A percentile compares a stretch with the other conserved stretches of the same genome.
These are phyloP conservation scores for Globisporangium abappressorium DNA, from an alignment of 352 stramenopile genomes.

Conservation along the genomic window DNA sequence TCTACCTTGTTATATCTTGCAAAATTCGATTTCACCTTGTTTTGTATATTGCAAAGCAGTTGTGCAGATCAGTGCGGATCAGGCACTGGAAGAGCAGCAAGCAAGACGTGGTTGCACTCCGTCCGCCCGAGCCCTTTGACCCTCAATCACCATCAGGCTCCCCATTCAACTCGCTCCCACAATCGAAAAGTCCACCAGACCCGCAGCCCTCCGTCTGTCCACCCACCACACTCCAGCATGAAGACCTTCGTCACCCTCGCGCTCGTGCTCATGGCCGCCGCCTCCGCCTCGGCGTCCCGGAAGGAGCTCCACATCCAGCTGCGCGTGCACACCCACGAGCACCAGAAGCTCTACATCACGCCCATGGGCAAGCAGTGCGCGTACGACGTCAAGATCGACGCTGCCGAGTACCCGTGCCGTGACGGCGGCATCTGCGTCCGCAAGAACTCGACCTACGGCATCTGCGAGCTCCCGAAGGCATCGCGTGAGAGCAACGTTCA, in stretches of 20 bases:
- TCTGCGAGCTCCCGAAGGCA: conserved; percentile 25
- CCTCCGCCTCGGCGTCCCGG: conserved; percentile 20
- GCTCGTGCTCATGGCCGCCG: conserved; percentile 14
- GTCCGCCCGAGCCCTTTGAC: not conserved
- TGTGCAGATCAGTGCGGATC: not conserved
- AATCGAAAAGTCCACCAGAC: conserved; percentile 6
- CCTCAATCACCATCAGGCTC: not conserved
- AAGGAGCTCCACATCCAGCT: conserved; percentile 37
- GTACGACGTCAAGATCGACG: conserved; percentile 54
- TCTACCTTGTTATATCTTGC: not conserved
- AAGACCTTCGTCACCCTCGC: conserved; percentile 10
- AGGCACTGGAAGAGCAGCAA: not conserved
- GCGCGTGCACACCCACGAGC: conserved; percentile 21
- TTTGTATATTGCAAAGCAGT: not conserved
- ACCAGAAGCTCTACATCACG: conserved; percentile 55
- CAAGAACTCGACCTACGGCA: conserved; percentile 51
- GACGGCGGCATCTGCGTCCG: conserved; percentile 42
- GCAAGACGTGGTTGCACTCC: not conserved
- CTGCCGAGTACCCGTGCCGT: conserved; percentile 52
- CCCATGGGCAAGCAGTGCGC: conserved; percentile 52
- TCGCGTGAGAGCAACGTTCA: conserved; percentile 21
- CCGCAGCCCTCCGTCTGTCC: not conserved
- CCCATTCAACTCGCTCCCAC: not conserved
- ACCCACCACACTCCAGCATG: not conserved
- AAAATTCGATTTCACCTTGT: not conserved